Percentiles rank a stretch among this genome's conserved stretches.
Conservation (phyloP, 2,329 filamentous ascomycete species). For the Zarea fungicola region DNA sequence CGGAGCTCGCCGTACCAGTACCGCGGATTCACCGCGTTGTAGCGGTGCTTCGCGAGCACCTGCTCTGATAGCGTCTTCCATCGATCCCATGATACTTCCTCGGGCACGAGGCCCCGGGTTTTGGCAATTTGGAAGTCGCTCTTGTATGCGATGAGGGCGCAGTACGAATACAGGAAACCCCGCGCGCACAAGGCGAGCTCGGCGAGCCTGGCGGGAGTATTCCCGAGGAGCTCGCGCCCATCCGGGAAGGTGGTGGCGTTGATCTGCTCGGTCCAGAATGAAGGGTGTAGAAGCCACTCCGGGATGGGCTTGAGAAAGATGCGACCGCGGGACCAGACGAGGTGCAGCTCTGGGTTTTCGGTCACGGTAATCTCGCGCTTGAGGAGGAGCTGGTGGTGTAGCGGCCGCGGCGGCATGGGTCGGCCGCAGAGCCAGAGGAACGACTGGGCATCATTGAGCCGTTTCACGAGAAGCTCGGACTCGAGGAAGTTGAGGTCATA, state of each 20-base stretch:
- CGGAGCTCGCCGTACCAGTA: slow-evolving; percentile 38
- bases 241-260: slow-evolving; percentile 9
- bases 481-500: neutral
- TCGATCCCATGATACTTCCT: slow-evolving; percentile 27
- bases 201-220: too few species aligned
- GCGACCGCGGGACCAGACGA: slow-evolving; percentile 33
- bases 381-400: slow-evolving; percentile 33
- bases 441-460: slow-evolving; percentile 24
- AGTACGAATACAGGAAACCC: slow-evolving; percentile 35
- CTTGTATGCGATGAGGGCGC: slow-evolving; percentile 30
- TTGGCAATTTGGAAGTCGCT: slow-evolving; percentile 34
- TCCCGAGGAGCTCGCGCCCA: too few species aligned
- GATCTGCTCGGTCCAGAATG: slow-evolving; percentile 31
- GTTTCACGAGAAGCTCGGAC: neutral
- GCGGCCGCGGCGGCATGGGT: slow-evolving; percentile 32
- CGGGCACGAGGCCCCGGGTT: slow-evolving; percentile 29
- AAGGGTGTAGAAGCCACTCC: slow-evolving; percentile 30
- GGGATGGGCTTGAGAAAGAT: slow-evolving; percentile 38
- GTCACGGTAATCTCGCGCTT: slow-evolving; percentile 30
- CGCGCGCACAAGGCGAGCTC: slow-evolving; percentile 24
- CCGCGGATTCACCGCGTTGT: slow-evolving; percentile 27
- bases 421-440: slow-evolving; percentile 28
- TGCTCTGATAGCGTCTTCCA: slow-evolving; percentile 30
- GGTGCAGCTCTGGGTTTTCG: slow-evolving; percentile 34
- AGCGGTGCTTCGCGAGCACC: slow-evolving; percentile 21